These are phyloP conservation scores for Quercus wislizeni DNA, from an alignment of 306 rosid species.

Conservation along the genomic window DNA sequence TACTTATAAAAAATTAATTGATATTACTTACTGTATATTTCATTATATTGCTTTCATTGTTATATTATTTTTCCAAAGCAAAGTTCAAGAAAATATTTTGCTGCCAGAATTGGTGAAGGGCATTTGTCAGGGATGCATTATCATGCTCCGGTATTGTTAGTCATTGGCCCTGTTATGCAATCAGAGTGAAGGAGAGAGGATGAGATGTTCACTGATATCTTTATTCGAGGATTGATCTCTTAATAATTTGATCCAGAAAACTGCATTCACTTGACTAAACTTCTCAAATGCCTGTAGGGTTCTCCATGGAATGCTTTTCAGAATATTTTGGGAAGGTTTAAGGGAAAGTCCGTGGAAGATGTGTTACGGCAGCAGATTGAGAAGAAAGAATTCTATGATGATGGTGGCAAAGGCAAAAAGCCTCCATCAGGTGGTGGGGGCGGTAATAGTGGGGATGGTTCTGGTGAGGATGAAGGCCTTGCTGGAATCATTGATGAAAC, in stretches of 20 bases:
- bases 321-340: conserved; percentile 45
- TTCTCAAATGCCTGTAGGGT: conserved; percentile 34
- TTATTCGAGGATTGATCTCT: neutral
- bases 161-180: neutral
- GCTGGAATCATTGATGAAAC: conserved; percentile 59
- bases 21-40: neutral
- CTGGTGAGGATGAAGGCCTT: conserved; percentile 55
- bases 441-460: conserved; percentile 19
- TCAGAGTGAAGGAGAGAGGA: neutral
- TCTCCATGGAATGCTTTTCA: conserved; percentile 47
- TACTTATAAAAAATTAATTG: too few species aligned
- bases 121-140: neutral
- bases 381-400: conserved; percentile 45
- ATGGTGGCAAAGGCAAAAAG: conserved; percentile 39
- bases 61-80: neutral
- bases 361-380: conserved; percentile 53
- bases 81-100: neutral
- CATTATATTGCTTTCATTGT: neutral
- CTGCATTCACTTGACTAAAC: conserved; percentile 3
- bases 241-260: neutral
- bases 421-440: conserved; percentile 44
- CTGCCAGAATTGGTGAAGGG: neutral
- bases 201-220: conserved; percentile 2
- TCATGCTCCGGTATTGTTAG: neutral
- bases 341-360: conserved; percentile 63